Evolutionary conservation across 2,329 filamentous ascomycete species (phyloP), one percentile per base, ranked within the genome.

Genomic region (Rhinocladiella similis): DNA sequence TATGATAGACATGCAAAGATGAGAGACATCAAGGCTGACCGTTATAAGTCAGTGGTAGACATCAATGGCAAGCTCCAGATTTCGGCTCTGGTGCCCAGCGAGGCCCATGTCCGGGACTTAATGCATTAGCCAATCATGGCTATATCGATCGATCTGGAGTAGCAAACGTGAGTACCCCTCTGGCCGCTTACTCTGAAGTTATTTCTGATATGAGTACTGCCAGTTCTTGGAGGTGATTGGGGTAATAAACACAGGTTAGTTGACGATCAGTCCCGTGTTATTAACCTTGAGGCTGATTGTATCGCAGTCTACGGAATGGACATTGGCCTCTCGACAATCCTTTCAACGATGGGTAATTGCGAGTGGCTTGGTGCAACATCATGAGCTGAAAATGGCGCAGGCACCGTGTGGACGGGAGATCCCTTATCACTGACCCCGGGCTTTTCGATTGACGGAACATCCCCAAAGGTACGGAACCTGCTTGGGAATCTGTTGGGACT

Each of bases 401-500:
- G 77, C 5, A 78, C 76, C 13, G 74, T 78, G 10, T 76, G 75
- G 61, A 74, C 75, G 3, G 80, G 81, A 1, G 78, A 83, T 57
- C 76, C 78, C 5, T 60, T 82, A 0, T 80, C 80, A 0, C 58
- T 80, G 1, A 70, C 74, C 41, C 78, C 74, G 1, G 73, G 77
- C 2, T 82, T 80, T 67, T 83, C 80, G 1, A 82, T 83, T 39
- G 80, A 80, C 10, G 78, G 78, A n/a, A 67, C 71, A 35, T 70
- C 68, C 52, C 60, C 60, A 22, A 67, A 66, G 47, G 70, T 72
- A 13, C 70, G 72, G 54, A 75, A 77, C 57, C 67, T 79, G 5
- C 67, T 78, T 4, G 69, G 72, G 20, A 75, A 79, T 47, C 62
- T 79, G 0, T 58, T 74, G 1, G 77, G 78, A 1, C 69, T 80